A percentile compares a stretch with the other conserved stretches of the same genome.
phyloP scores from a whole-genome alignment of 2,329 filamentous ascomycete genomes.

The Rhynchosporium graminicola region DNA sequence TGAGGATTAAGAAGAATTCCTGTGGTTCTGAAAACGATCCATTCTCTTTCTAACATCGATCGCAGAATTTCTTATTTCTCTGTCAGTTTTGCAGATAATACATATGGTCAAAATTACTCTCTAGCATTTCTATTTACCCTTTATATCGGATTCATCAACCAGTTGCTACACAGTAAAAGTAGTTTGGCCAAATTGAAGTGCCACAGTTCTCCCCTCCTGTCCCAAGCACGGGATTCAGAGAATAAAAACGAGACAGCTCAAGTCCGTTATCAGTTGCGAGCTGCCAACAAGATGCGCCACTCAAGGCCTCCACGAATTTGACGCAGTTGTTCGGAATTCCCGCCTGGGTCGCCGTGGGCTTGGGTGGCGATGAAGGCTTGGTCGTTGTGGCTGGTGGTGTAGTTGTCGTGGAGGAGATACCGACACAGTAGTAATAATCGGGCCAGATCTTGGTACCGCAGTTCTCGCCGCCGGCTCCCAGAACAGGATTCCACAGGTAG shows the following conservation, averaged over 20 bases:
- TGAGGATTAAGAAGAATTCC: background rate
- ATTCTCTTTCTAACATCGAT: background rate
- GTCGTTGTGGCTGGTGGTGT: slow-evolving; percentile 1
- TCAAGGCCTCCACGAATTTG: background rate
- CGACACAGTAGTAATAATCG: background rate
- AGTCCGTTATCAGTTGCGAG: background rate
- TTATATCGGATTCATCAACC: background rate
- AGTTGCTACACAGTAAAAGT: background rate
- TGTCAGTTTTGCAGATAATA: background rate
- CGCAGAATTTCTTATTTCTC: background rate
- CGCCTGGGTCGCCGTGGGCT: background rate
- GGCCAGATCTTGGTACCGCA: background rate
- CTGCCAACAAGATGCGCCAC: background rate
- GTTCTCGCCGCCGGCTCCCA: background rate
- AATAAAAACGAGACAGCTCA: background rate
- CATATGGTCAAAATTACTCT: background rate
- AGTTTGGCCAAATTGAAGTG: background rate
- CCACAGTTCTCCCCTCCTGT: background rate
- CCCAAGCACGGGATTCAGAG: background rate
- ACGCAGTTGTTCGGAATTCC: background rate
- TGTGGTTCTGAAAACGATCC: background rate
- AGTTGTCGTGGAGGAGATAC: background rate
- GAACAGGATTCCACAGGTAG: background rate
- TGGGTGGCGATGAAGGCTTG: background rate
- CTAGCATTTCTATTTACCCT: background rate